These are phyloP conservation scores for Monosporascus cannonballus DNA, from an alignment of 2,329 filamentous ascomycete genomes.

Conservation along the genomic window DNA sequence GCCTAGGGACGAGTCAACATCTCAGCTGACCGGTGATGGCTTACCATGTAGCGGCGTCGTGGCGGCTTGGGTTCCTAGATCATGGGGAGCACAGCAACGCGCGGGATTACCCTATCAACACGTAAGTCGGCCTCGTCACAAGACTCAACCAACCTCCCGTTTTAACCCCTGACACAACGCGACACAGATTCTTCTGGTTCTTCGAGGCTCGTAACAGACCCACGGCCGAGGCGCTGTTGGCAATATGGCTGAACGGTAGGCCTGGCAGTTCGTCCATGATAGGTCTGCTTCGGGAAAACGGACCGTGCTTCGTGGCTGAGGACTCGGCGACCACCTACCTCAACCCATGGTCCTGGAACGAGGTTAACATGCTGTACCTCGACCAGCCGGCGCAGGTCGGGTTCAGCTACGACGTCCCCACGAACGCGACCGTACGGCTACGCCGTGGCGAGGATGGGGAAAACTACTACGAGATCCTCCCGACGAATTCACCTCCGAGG, in stretches of 20 bases:
- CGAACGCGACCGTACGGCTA: slow-evolving; percentile 49
- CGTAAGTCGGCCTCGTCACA: background rate
- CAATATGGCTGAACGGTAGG: slow-evolving; percentile 63
- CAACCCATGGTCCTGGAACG: slow-evolving; percentile 61
- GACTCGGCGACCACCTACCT: slow-evolving; percentile 48
- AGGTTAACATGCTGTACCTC: slow-evolving; percentile 42
- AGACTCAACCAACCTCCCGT: background rate
- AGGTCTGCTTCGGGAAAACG: slow-evolving; percentile 45
- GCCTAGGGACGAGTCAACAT: no score
- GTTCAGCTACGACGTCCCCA: slow-evolving; percentile 55
- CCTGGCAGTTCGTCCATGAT: slow-evolving; percentile 60
- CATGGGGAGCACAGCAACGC: background rate
- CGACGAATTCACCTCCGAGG: background rate
- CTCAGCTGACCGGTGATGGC: no score
- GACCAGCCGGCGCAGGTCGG: slow-evolving; percentile 62
- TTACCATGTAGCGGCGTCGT: no score
- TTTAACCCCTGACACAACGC: background rate
- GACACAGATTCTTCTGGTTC: slow-evolving; percentile 44
- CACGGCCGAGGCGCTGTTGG: slow-evolving; percentile 30
- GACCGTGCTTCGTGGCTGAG: slow-evolving; percentile 17
- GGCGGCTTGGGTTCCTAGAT: background rate
- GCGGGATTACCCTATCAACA: background rate
- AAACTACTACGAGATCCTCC: background rate
- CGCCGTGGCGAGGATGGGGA: slow-evolving; percentile 24
- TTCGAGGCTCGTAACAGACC: slow-evolving; percentile 34